A percentile compares a stretch with the other conserved stretches of the same genome.
These are phyloP conservation scores for Piloderma croceum DNA, from an alignment of 768 basidiomycete genomes.

Conservation along the genomic window DNA sequence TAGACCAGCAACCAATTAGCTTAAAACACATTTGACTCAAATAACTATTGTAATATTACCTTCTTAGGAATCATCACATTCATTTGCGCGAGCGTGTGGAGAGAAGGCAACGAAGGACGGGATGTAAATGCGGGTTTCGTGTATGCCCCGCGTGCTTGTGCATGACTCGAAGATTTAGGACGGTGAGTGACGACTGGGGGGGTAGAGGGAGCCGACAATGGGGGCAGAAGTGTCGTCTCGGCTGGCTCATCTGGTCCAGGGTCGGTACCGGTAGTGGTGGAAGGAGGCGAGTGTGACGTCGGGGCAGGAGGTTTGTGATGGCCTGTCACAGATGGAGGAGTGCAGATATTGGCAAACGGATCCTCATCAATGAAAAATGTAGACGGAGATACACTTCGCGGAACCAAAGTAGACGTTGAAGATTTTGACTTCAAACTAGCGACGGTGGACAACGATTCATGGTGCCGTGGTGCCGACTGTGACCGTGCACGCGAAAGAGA, in stretches of 20 bases:
- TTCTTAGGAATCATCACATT: conserved; percentile 32
- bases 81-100: conserved; percentile 33
- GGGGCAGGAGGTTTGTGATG: too few species aligned
- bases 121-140: conserved; percentile 36
- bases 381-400: conserved; percentile 13
- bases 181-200: too few species aligned
- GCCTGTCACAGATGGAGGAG: too few species aligned
- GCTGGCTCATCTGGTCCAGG: too few species aligned
- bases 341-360: too few species aligned
- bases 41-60: conserved; percentile 20
- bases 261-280: too few species aligned
- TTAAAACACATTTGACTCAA: not conserved
- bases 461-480: conserved; percentile 6
- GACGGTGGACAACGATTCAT: conserved; percentile 10
- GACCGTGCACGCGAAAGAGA: conserved; percentile 8
- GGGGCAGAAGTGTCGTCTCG: too few species aligned
- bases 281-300: too few species aligned
- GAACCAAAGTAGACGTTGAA: conserved; percentile 10
- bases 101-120: conserved; percentile 39
- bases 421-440: conserved; percentile 5
- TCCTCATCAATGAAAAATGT: conserved; percentile 5
- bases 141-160: conserved; percentile 34
- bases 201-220: too few species aligned
- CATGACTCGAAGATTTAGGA: conserved; percentile 29
- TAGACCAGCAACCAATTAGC: conserved; percentile 11